A percentile compares a stretch with the other conserved stretches of the same genome.
Evolutionary conservation across 257 asterid genomes (phyloP).

Genomic region (Linaria vulgaris): DNA sequence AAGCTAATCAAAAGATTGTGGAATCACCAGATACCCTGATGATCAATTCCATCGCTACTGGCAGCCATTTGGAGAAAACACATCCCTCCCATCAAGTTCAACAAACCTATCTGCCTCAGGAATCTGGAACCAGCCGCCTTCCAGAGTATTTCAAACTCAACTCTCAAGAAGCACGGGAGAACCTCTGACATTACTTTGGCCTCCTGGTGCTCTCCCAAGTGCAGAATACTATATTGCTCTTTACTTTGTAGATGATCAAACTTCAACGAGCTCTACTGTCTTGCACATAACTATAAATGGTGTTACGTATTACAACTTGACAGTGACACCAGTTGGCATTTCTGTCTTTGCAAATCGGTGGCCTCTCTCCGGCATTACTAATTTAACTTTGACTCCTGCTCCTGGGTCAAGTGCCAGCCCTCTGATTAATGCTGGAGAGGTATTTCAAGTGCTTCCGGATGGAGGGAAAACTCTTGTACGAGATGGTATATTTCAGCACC

Average conservation of each 20-base stretch:
- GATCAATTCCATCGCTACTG: constrained; percentile 86
- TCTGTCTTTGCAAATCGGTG: constrained; percentile 67
- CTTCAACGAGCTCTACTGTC: constrained; percentile 48
- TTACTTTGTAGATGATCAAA: constrained; percentile 69
- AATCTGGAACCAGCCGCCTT: constrained; percentile 91
- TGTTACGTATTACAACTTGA: constrained; percentile 58
- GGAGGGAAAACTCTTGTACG: constrained; percentile 82
- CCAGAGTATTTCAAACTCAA: constrained; percentile 59
- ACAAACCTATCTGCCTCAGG: constrained; percentile 59
- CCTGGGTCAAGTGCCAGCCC: constrained; percentile 79
- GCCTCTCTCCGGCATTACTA: constrained; percentile 80
- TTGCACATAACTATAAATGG: constrained; percentile 67
- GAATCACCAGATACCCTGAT: constrained; percentile 68
- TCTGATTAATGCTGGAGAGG: constrained; percentile 86
- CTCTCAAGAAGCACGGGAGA: constrained; percentile 38
- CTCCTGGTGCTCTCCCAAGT: constrained; percentile 48
- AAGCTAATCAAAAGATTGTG: constrained; percentile 22
- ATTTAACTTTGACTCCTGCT: constrained; percentile 57
- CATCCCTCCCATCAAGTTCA: constrained; percentile 38
- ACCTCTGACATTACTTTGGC: constrained; percentile 71
- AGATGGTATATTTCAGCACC: constrained; percentile 58
- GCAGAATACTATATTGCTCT: constrained; percentile 64
- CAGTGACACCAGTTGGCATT: constrained; percentile 58
- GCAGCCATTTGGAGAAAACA: constrained; percentile 62
- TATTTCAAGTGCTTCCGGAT: constrained; percentile 52